Percentiles rank a stretch among this genome's conserved stretches.
Conservation (phyloP, 306 rosid genomes). For the Abrus pulchellus region DNA sequence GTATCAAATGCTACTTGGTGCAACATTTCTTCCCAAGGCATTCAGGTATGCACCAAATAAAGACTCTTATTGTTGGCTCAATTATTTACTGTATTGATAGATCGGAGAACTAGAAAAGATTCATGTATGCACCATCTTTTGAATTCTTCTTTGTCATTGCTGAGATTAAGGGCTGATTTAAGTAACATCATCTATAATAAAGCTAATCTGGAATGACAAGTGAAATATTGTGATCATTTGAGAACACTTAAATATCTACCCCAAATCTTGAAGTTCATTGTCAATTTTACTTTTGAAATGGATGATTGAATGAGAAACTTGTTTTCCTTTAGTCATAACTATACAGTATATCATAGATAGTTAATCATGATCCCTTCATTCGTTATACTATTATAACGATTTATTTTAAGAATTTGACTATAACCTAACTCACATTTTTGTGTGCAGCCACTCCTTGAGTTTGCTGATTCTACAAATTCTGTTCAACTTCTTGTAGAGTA, state of each 20-base stretch:
- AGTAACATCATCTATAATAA: neutral
- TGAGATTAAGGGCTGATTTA: conserved; percentile 1
- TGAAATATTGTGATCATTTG: conserved; percentile 29
- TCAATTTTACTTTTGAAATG: neutral
- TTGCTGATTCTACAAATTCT: conserved; percentile 58
- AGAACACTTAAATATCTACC: neutral
- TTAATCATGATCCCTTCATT: neutral
- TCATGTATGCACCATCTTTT: conserved; percentile 14
- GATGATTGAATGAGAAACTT: conserved; percentile 18
- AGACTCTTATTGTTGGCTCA: conserved; percentile 42
- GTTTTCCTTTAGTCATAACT: neutral
- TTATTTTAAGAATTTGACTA: conserved; percentile 30
- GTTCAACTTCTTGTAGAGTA: conserved; percentile 71
- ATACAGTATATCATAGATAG: conserved; percentile 11
- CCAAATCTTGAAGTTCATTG: conserved; percentile 20
- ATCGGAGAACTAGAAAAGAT: conserved; percentile 4
- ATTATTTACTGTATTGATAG: neutral
- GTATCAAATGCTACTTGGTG: conserved; percentile 74
- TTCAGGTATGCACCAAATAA: conserved; percentile 70
- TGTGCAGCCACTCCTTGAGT: conserved; percentile 77
- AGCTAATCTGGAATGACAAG: conserved; percentile 1
- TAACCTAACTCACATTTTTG: conserved; percentile 47
- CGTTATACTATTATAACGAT: conserved; percentile 15
- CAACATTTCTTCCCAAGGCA: conserved; percentile 87
- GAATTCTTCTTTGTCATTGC: conserved; percentile 34